A percentile compares a stretch with the other conserved stretches of the same genome.
Conservation (phyloP, 208 protist genomes). For the Endotrypanum monterogeii region DNA sequence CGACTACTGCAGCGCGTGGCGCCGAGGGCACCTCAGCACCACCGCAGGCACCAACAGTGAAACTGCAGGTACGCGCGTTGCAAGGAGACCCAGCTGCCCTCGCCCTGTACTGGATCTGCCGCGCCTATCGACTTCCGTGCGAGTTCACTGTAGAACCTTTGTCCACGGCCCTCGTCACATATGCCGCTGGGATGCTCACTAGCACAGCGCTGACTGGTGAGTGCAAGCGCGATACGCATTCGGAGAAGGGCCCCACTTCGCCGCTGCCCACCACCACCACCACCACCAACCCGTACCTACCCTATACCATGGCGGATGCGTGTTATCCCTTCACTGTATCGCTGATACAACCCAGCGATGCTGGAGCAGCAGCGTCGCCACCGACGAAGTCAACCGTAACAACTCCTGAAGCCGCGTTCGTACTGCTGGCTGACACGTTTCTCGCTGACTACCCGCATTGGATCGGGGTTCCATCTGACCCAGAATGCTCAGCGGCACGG, state of each 20-base stretch:
- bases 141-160: conserved; percentile 61
- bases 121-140: conserved; percentile 65
- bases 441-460: conserved; percentile 31
- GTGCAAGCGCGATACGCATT: not conserved
- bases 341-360: conserved; percentile 3
- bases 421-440: conserved; percentile 28
- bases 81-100: conserved; percentile 68
- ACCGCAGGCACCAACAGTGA: not conserved
- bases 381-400: conserved; percentile 20
- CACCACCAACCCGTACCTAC: conserved; percentile 15
- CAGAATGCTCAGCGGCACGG: not conserved
- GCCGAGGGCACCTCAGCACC: not conserved
- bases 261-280: no score
- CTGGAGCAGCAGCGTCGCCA: not conserved
- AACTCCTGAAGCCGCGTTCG: conserved; percentile 29
- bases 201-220: not conserved
- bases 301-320: conserved; percentile 36
- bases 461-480: conserved; percentile 28
- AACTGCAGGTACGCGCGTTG: conserved; percentile 56
- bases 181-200: not conserved
- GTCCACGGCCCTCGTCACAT: conserved; percentile 22
- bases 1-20: not conserved
- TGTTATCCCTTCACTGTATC: conserved; percentile 30
- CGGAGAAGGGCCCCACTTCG: not conserved
- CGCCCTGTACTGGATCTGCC: conserved; percentile 75